Evolutionary conservation across 2,329 filamentous ascomycete genomes (phyloP).

Genomic region (Talaromyces sp.): DNA sequence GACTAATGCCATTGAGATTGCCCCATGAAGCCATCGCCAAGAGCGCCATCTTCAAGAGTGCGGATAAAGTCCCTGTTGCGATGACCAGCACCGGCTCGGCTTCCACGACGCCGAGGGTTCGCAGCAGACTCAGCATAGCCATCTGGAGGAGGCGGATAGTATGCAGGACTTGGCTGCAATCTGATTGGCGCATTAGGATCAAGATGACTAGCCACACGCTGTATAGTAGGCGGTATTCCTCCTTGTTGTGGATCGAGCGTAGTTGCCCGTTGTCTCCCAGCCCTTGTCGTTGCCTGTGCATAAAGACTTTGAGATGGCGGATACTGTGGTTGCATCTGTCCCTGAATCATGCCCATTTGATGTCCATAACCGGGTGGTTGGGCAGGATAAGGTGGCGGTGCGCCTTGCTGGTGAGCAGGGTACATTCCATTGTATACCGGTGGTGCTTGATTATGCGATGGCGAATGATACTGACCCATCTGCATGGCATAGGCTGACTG

Average conservation of each 20-base stretch:
- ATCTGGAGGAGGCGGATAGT: constrained; percentile 89
- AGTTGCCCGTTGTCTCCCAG: constrained; percentile 79
- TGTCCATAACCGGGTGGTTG: constrained; percentile 66
- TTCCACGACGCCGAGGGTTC: constrained; percentile 69
- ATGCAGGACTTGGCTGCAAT: constrained; percentile 89
- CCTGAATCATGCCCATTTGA: constrained; percentile 65
- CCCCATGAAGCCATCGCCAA: constrained; percentile 85
- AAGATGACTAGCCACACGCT: constrained; percentile 90
- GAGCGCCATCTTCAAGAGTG: constrained; percentile 85
- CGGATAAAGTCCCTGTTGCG: constrained; percentile 83
- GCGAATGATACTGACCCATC: constrained; percentile 52
- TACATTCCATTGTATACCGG: constrained; percentile 82
- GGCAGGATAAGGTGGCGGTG: constrained; percentile 73
- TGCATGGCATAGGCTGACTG: constrained; percentile 64
- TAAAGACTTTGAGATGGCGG: constrained; percentile 67
- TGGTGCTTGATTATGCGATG: constrained; percentile 47
- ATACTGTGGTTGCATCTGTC: constrained; percentile 64
- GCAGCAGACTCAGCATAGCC: constrained; percentile 64
- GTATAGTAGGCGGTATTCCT: constrained; percentile 86
- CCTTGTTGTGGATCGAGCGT: constrained; percentile 95
- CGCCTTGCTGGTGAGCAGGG: constrained; percentile 58
- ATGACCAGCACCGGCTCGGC: constrained; percentile 54
- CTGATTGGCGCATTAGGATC: constrained; percentile 93
- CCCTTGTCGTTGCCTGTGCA: constrained; percentile 68
- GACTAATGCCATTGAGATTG: constrained; percentile 65